Base-by-base conservation (phyloP, 2,329 filamentous ascomycete species). In the Sclerotiophoma versabilis region DNA sequence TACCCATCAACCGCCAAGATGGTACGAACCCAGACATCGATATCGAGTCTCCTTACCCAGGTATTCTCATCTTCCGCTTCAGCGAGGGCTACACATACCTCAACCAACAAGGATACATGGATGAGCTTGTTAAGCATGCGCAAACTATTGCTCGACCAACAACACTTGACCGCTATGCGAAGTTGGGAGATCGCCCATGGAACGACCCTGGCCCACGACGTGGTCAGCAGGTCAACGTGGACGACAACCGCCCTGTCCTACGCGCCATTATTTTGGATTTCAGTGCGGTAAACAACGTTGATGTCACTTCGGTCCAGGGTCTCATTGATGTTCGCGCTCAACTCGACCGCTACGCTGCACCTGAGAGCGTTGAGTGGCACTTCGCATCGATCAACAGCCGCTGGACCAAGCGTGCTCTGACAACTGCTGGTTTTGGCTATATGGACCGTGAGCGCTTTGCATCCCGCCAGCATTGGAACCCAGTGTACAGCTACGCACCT, bases 61-160 rank as follows among this genome's bases (percentile, higher is more conserved):
- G 95, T 46, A 84, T 99, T 62, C 96, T 98, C 77, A 96, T 98
- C 69, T 98, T 96, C 79, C 87, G 93, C 37, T 97, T 98, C 76
- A 89, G 90, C 0, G 93, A 98, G 77, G 91, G 93, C 36, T 96
- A 96, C 82, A 96, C 95, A 77, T 99, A 98, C 69, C 92, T 93
- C 56, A 99, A 96, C 65, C 92, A 92, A 17, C 91, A 91, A 68
- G 88, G 91, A 72, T 92, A 96, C 60, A 85, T 96, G 51, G 92
- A 97, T 68, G 85, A 91, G 68, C 70, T 81, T 42, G 69, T 76
- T 0, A 59, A 73, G 3, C 65, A 69, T 6, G 78, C 80, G n/a
- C 79, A 81, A 58, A 66, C 71, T 36, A 78, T 87, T 56, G 96
- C 93, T 2, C 87, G 89, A 30, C 88, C 91, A 26, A 96, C 91